Evolutionary conservation across 345 rosid species (phyloP).

Genomic region (Reutealis trisperma): DNA sequence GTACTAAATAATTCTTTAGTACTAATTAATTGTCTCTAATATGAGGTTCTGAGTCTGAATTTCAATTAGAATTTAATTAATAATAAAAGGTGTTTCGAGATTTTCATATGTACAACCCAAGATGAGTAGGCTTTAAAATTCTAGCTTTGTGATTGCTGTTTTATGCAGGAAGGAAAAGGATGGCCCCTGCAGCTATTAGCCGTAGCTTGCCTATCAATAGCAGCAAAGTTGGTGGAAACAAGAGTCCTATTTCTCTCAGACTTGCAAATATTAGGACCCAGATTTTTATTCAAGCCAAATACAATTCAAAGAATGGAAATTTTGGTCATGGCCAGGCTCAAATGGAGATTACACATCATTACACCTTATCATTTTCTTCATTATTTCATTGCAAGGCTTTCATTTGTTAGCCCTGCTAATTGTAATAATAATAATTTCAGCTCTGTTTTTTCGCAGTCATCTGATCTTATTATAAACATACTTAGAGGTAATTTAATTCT

Average conservation of each 20-base stretch:
- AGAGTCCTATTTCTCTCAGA: constrained; percentile 37
- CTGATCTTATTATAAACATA: constrained; percentile 25
- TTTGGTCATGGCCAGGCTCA: constrained; percentile 33
- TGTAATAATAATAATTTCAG: constrained; percentile 2
- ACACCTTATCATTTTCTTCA: constrained; percentile 39
- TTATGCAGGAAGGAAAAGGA: constrained; percentile 26
- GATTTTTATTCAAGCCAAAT: constrained; percentile 33
- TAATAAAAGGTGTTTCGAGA: neutral
- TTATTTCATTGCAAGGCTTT: constrained; percentile 21
- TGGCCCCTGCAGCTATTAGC: constrained; percentile 46
- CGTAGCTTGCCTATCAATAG: constrained; percentile 41
- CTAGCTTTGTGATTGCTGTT: neutral
- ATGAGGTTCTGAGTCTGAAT: too few species aligned
- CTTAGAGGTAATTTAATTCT: constrained; percentile 31
- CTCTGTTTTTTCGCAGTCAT: constrained; percentile 10
- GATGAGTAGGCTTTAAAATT: too few species aligned
- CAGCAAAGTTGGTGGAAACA: constrained; percentile 51
- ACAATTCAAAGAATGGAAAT: constrained; percentile 39
- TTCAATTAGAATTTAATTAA: too few species aligned
- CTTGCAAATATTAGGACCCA: constrained; percentile 38
- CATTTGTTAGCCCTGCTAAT: constrained; percentile 8
- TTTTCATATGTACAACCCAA: neutral
- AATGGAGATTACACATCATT: constrained; percentile 35
- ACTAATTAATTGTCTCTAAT: too few species aligned
- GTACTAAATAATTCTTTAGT: too few species aligned